Percentiles rank a stretch among this genome's conserved stretches.
These are phyloP conservation scores for Cystoisospora suis DNA, from an alignment of 169 alveolate genomes.

Conservation along the genomic window DNA sequence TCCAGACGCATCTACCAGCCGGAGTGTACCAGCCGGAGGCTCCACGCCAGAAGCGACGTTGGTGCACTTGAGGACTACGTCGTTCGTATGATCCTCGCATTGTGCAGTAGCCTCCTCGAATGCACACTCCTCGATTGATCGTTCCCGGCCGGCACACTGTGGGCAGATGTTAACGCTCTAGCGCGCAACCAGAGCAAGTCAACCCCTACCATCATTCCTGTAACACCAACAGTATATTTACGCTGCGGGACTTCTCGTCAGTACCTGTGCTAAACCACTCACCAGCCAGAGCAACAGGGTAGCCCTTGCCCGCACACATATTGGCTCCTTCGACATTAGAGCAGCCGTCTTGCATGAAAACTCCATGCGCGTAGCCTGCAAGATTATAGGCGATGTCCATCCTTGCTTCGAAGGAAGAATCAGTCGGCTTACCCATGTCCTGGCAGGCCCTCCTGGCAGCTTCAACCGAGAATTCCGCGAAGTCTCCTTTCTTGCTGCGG, in stretches of 20 bases:
- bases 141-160: conserved; percentile 82
- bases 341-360: conserved; percentile 75
- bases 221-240: no score
- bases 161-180: background rate
- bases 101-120: conserved; percentile 79
- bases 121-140: conserved; percentile 73
- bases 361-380: conserved; percentile 78
- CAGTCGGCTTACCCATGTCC: conserved; percentile 65
- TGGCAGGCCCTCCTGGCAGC: conserved; percentile 85
- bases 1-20: conserved; percentile 78
- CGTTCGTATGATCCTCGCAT: conserved; percentile 81
- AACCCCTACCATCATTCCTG: no score
- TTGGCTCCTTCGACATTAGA: conserved; percentile 77
- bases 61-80: conserved; percentile 82
- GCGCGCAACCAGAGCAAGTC: no score
- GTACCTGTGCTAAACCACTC: background rate
- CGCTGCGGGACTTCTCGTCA: no score
- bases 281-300: conserved; percentile 82
- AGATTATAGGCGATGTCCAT: no score
- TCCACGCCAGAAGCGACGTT: conserved; percentile 71
- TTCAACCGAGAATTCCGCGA: conserved; percentile 71
- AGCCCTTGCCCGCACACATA: conserved; percentile 82
- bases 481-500: conserved; percentile 64
- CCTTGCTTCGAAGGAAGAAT: background rate
- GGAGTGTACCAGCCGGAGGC: conserved; percentile 78